A percentile compares a stretch with the other conserved stretches of the same genome.
Evolutionary conservation across 192 early-diverging fungal genomes (phyloP).

Genomic region (Coemansia sp.): DNA sequence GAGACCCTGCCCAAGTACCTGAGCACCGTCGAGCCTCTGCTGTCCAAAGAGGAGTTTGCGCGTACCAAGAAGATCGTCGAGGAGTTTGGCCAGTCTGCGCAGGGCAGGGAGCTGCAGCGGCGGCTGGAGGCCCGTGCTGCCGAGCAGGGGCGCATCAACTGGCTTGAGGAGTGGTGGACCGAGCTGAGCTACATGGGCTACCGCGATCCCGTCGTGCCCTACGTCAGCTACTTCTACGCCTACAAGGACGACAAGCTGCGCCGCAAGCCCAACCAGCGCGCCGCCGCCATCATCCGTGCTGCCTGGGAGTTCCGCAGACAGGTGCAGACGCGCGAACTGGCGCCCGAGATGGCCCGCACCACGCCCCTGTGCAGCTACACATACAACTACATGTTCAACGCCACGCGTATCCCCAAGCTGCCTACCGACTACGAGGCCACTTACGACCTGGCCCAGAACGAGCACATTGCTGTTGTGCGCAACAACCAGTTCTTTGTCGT

Average conservation of each 20-base stretch:
- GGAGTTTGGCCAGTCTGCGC: slow-evolving; percentile 80
- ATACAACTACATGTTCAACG: slow-evolving; percentile 97
- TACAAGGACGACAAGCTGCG: slow-evolving; percentile 86
- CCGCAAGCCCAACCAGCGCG: slow-evolving; percentile 72
- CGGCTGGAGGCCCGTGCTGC: slow-evolving; percentile 74
- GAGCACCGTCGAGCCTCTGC: slow-evolving; percentile 67
- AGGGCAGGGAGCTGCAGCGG: slow-evolving; percentile 81
- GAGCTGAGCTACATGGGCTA: slow-evolving; percentile 92
- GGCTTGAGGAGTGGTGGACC: slow-evolving; percentile 98
- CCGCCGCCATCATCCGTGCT: slow-evolving; percentile 85
- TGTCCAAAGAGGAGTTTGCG: slow-evolving; percentile 67
- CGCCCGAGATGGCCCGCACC: slow-evolving; percentile 77
- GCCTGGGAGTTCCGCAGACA: slow-evolving; percentile 83
- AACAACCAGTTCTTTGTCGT: slow-evolving; percentile 89
- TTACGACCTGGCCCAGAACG: slow-evolving; percentile 70
- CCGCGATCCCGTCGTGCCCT: slow-evolving; percentile 93
- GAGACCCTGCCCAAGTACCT: slow-evolving; percentile 86
- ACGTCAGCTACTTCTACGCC: slow-evolving; percentile 95
- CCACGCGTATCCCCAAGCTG: slow-evolving; percentile 83
- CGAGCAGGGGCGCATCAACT: slow-evolving; percentile 73
- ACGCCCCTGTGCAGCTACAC: slow-evolving; percentile 83
- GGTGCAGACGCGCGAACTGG: slow-evolving; percentile 71
- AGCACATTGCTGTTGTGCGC: slow-evolving; percentile 82
- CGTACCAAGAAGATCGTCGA: slow-evolving; percentile 61
- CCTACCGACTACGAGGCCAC: slow-evolving; percentile 77